These are phyloP conservation scores for Zygoascus tannicola DNA, from an alignment of 805 yeast species.

Conservation along the genomic window DNA sequence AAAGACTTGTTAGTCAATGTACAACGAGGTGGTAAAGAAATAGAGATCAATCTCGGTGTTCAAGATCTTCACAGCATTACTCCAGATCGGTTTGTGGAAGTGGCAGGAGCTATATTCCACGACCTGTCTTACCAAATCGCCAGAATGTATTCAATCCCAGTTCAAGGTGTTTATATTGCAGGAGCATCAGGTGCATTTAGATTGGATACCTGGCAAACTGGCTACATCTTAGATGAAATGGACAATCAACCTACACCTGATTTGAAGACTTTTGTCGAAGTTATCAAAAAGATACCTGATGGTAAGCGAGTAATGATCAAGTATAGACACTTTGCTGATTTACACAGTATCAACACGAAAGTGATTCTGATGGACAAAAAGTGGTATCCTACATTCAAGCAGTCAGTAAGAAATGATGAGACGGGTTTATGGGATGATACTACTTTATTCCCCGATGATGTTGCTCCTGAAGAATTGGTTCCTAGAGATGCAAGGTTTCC, in stretches of 20 bases:
- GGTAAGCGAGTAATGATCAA: conserved; percentile 57
- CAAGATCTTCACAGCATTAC: conserved; percentile 76
- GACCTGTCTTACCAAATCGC: conserved; percentile 85
- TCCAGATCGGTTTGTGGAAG: conserved; percentile 71
- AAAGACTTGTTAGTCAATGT: conserved; percentile 44
- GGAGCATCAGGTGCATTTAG: conserved; percentile 69
- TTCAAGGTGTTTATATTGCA: conserved; percentile 71
- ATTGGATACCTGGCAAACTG: conserved; percentile 42
- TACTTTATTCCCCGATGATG: conserved; percentile 36
- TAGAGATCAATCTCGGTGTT: conserved; percentile 43
- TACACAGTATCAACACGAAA: conserved; percentile 63
- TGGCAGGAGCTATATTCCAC: conserved; percentile 81
- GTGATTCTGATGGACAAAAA: conserved; percentile 72
- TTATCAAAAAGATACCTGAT: conserved; percentile 72
- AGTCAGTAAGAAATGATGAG: conserved; percentile 50
- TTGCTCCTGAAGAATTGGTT: conserved; percentile 41
- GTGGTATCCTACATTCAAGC: conserved; percentile 64
- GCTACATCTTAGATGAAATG: conserved; percentile 74
- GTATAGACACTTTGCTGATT: conserved; percentile 63
- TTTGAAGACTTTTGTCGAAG: conserved; percentile 65
- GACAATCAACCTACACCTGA: conserved; percentile 69
- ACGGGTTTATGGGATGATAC: conserved; percentile 52
- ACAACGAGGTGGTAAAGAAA: conserved; percentile 65
- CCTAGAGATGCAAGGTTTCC: conserved; percentile 47
- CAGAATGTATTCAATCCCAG: conserved; percentile 73